phyloP scores from a whole-genome alignment of 2,329 filamentous ascomycete genomes.

The Curvularia sp. region DNA sequence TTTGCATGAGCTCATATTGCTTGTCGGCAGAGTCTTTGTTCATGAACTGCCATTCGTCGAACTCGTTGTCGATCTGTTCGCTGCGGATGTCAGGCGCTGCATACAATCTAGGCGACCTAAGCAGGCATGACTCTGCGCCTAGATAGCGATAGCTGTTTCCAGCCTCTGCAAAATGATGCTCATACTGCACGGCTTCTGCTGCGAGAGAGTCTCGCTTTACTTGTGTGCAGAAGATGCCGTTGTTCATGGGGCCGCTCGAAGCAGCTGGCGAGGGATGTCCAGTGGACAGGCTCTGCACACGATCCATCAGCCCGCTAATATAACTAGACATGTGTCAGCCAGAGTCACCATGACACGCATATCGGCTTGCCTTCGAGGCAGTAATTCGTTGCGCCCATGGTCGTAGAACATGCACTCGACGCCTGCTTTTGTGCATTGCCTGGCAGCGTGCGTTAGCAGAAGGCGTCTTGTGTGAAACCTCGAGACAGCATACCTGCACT shows the following conservation, averaged over 20 bases:
- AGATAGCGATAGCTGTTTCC: constrained; percentile 46
- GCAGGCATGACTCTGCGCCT: constrained; percentile 43
- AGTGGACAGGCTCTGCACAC: constrained; percentile 40
- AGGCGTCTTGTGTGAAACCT: constrained; percentile 2
- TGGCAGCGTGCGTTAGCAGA: constrained; percentile 21
- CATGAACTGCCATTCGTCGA: constrained; percentile 35
- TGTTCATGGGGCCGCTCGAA: constrained; percentile 24
- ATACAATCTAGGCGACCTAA: constrained; percentile 41
- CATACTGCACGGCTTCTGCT: constrained; percentile 30
- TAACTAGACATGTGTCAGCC: constrained; percentile 37
- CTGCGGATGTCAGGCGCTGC: constrained; percentile 21
- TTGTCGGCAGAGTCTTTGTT: constrained; percentile 36
- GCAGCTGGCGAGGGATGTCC: constrained; percentile 30
- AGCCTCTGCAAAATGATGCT: constrained; percentile 47
- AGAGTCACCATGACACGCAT: constrained; percentile 1
- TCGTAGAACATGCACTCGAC: constrained; percentile 47
- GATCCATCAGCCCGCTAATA: constrained; percentile 46
- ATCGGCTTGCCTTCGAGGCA: constrained; percentile 38
- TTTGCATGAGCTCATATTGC: constrained; percentile 39
- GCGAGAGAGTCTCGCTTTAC: constrained; percentile 24
- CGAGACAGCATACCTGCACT: constrained; percentile 36
- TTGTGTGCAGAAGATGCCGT: constrained; percentile 10
- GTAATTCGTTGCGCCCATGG: constrained; percentile 40
- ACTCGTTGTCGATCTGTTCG: constrained; percentile 28
- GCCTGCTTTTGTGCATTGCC: constrained; percentile 48